Conservation (phyloP, 176 grass and related monocot species). For the Oryza meridionalis region DNA sequence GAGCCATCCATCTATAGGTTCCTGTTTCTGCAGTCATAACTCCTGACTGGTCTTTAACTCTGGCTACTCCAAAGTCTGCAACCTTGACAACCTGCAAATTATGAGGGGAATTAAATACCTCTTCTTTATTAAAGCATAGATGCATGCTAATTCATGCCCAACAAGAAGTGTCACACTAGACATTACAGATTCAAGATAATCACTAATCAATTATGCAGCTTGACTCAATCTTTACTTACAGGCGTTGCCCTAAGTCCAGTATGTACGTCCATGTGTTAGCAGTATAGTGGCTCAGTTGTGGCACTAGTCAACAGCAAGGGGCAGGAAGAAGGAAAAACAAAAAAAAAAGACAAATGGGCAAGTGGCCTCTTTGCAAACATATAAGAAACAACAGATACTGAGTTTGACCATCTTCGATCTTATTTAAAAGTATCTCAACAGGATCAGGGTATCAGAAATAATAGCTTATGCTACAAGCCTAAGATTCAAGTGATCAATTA, state of each 20-base stretch:
- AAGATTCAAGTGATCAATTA: slow-evolving; percentile 3
- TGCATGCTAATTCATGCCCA: not conserved
- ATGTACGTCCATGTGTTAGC: not conserved
- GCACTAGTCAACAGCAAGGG: not conserved
- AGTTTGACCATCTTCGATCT: slow-evolving; percentile 20
- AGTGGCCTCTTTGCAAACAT: slow-evolving; percentile 2
- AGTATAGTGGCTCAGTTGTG: not conserved
- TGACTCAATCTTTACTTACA: not conserved
- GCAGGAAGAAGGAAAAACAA: not conserved
- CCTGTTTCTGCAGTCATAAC: slow-evolving; percentile 96
- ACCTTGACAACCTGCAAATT: slow-evolving; percentile 80
- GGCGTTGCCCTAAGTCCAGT: not conserved
- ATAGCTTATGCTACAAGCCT: not conserved
- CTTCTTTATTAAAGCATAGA: slow-evolving; percentile 1
- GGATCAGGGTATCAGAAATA: slow-evolving; percentile 7
- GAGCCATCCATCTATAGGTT: slow-evolving; percentile 93
- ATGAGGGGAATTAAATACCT: not conserved
- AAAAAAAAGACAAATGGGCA: not conserved
- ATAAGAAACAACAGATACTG: not conserved
- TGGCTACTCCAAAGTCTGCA: slow-evolving; percentile 88
- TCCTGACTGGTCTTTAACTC: slow-evolving; percentile 79
- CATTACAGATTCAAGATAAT: not conserved
- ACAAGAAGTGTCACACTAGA: not conserved
- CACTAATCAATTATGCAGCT: not conserved
- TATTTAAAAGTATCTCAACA: not conserved